A percentile compares a stretch with the other conserved stretches of the same genome.
These are phyloP conservation scores for Phyllostachys edulis DNA, from an alignment of 176 grass and related monocot genomes.

Conservation along the genomic window DNA sequence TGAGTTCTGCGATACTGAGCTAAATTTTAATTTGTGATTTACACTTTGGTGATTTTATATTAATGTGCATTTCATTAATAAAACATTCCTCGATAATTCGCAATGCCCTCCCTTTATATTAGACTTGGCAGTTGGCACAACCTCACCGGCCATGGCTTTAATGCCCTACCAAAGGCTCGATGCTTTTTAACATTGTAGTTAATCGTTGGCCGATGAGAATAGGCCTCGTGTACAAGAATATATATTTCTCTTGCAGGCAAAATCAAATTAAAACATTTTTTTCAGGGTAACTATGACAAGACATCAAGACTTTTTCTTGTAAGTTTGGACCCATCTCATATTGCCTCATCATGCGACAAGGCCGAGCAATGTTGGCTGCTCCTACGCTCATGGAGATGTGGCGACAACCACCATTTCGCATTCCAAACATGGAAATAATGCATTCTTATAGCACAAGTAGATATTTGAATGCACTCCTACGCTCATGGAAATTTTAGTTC, in stretches of 20 bases:
- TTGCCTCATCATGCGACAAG: conserved; percentile 4
- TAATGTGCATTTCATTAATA: conserved; percentile 11
- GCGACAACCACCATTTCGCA: background rate
- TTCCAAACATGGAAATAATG: conserved; percentile 14
- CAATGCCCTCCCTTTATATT: background rate
- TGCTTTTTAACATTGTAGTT: background rate
- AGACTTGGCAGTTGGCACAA: background rate
- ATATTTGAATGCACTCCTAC: too few relatives aligned
- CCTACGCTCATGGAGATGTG: conserved; percentile 15
- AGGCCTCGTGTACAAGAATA: conserved; percentile 20
- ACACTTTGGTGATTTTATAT: background rate
- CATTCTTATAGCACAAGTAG: too few relatives aligned
- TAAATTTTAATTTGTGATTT: background rate
- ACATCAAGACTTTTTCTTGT: background rate
- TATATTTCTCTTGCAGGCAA: conserved; percentile 26
- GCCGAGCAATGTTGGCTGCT: conserved; percentile 14
- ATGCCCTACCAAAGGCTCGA: too few relatives aligned
- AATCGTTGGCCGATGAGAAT: background rate
- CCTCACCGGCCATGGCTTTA: background rate
- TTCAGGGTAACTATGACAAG: conserved; percentile 20
- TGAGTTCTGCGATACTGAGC: background rate
- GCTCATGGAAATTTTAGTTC: too few relatives aligned
- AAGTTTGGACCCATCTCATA: background rate
- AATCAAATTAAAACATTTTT: conserved; percentile 9
- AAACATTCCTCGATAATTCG: conserved; percentile 1